These are phyloP conservation scores for Ilyonectria sp. DNA, from an alignment of 2,329 filamentous ascomycete species.

Conservation along the genomic window DNA sequence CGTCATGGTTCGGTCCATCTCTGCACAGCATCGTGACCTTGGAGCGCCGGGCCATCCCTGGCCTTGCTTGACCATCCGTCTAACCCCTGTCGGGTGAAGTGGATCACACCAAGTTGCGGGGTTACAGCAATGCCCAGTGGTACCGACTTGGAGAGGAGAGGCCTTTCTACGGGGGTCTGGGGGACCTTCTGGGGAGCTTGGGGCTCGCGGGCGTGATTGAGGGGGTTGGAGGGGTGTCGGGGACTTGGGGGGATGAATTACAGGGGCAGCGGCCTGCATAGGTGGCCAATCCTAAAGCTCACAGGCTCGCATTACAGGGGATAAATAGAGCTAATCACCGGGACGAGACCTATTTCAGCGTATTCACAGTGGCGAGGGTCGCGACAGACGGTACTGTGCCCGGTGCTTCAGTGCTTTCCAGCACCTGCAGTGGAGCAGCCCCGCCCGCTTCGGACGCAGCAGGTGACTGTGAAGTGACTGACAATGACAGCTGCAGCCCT, in stretches of 20 bases:
- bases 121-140: constrained; percentile 37
- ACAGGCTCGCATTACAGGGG: constrained; percentile 19
- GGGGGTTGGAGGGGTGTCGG: constrained; percentile 2
- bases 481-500: constrained; percentile 7
- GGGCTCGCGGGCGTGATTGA: constrained; percentile 7
- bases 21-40: constrained; percentile 50
- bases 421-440: not conserved
- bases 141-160: not conserved
- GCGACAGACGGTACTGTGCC: not conserved
- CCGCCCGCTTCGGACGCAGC: constrained; percentile 13
- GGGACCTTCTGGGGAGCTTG: constrained; percentile 29
- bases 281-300: constrained; percentile 4
- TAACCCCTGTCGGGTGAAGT: constrained; percentile 43
- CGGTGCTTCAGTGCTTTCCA: not conserved
- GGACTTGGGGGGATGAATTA: constrained; percentile 8
- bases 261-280: constrained; percentile 12
- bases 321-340: constrained; percentile 18
- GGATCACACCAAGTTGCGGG: constrained; percentile 44
- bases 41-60: constrained; percentile 42
- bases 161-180: constrained; percentile 21
- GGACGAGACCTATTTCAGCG: constrained; percentile 3
- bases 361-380: not conserved
- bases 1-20: constrained; percentile 50
- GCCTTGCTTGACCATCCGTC: constrained; percentile 25
- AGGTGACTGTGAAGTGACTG: constrained; percentile 11